Base-by-base conservation (phyloP, 805 yeast species). In the Saccharomycopsis sp. region DNA sequence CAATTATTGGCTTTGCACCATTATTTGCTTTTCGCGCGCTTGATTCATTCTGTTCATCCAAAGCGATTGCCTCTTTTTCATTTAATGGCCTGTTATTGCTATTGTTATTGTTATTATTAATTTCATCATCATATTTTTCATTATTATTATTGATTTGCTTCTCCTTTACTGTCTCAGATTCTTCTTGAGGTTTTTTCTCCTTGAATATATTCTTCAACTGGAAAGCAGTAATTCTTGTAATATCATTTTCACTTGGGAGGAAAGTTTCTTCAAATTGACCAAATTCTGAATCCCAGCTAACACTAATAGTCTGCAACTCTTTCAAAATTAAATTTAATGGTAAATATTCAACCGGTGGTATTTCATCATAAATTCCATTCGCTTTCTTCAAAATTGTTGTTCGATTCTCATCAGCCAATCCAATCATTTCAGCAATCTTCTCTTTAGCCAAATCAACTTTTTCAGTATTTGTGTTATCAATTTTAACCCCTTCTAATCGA, bases 221-320 rank as follows among this genome's bases (percentile, higher is more conserved):
- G 21, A 50, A 43, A 14, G 51, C 53, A 24, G 98, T 89, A 36
- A 93, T 85, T 51, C 86, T 72, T 4, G 95, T 80, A 53, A 93
- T 85, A 70, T 93, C 98, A 56, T 81, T 85, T 60, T 93, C 97
- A 6, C 95, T 79, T 1, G 97, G 97, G 48, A 90, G 71, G 57
- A 74, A 93, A 17, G 71, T 71, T 36, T 72, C 72, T 48, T 85
- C 97, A 64, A 93, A 90, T 5, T 77, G 83, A 29, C 77, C 72
- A 55, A 93, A 88, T 46, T 82, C 95, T 19, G 63, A 55, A 61
- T 90, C 96, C 97, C 97, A 93, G 33, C 70, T 74, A 19, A 86
- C 88, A 2, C 95, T 89, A 23, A 80, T 64, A 45, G 83, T 88
- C 56, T 90, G 96, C 14, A 90, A 68, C 28, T 73, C 73, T 54